Conservation (phyloP, 768 basidiomycete species). For the Galerina sulciceps region DNA sequence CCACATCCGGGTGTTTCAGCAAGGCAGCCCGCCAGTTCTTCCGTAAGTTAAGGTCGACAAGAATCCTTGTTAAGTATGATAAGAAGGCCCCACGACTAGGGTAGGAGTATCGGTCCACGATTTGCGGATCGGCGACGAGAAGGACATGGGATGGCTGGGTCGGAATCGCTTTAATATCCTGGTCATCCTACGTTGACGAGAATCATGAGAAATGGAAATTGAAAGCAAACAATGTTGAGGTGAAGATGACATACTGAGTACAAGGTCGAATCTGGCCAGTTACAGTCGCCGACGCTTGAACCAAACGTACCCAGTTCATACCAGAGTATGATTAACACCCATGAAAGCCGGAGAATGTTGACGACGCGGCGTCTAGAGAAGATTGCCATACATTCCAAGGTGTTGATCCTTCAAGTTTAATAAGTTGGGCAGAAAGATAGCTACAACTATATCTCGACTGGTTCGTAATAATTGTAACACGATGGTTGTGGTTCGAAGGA, state of each 20-base stretch:
- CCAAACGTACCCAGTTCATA: conserved; percentile 67
- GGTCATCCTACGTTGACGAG: conserved; percentile 4
- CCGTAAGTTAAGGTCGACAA: conserved; percentile 83
- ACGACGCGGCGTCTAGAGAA: conserved; percentile 35
- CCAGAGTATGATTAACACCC: conserved; percentile 72
- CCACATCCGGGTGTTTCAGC: conserved; percentile 63
- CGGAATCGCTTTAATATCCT: conserved; percentile 20
- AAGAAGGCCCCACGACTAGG: conserved; percentile 58
- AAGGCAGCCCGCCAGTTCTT: conserved; percentile 82
- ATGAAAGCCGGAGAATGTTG: conserved; percentile 53
- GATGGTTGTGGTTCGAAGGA: not conserved
- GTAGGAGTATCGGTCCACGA: conserved; percentile 79
- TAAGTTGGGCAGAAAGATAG: not conserved
- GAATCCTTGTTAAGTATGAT: conserved; percentile 59
- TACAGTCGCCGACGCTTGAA: conserved; percentile 49
- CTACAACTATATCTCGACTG: not conserved
- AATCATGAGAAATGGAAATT: not conserved
- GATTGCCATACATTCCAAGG: conserved; percentile 26
- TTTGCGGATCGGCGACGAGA: conserved; percentile 88
- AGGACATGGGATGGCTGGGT: conserved; percentile 57
- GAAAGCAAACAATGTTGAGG: not conserved
- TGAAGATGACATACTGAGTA: conserved; percentile 27
- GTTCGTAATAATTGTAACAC: not conserved
- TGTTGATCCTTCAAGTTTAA: not conserved
- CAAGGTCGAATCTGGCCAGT: conserved; percentile 60